phyloP scores from a whole-genome alignment of 495 filamentous ascomycete species.

The Acidomyces sp. region DNA sequence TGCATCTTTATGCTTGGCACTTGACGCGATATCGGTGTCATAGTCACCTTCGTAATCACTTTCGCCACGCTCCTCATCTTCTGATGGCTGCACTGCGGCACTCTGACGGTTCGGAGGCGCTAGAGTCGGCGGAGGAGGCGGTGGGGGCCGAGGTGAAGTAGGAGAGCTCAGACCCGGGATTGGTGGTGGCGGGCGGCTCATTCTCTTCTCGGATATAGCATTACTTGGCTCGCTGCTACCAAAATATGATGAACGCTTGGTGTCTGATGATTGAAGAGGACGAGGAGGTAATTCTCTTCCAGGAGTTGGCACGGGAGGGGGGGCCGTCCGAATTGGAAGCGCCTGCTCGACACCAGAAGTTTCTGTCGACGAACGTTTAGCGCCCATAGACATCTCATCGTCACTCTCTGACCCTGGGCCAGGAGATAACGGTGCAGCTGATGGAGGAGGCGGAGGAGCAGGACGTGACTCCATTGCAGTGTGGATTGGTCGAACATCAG shows the following conservation, averaged over 20 bases:
- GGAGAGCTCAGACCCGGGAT: conserved; percentile 30
- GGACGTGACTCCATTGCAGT: conserved; percentile 22
- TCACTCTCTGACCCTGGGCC: conserved; percentile 81
- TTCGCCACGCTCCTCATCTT: conserved; percentile 54
- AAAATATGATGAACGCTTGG: conserved; percentile 25
- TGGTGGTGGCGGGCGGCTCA: conserved; percentile 34
- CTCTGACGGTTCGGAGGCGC: conserved; percentile 40
- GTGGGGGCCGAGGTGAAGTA: conserved; percentile 54
- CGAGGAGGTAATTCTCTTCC: conserved; percentile 29
- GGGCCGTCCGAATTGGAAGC: conserved; percentile 27
- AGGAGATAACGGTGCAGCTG: conserved; percentile 46
- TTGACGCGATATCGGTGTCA: conserved; percentile 90
- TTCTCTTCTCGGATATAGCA: conserved; percentile 32
- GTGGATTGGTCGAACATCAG: conserved; percentile 39
- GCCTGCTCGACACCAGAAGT: conserved; percentile 31
- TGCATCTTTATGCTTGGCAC: conserved; percentile 80
- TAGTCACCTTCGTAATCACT: conserved; percentile 98
- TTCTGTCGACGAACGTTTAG: conserved; percentile 36
- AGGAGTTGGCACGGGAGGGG: conserved; percentile 32
- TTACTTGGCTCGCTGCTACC: conserved; percentile 11
- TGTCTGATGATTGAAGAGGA: conserved; percentile 22
- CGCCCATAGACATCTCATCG: conserved; percentile 72
- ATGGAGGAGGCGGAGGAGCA: conserved; percentile 49
- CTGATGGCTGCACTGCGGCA: conserved; percentile 20
- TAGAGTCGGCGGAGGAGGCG: conserved; percentile 58